phyloP scores from a whole-genome alignment of 2,329 filamentous ascomycete genomes.

The Cordyceps tenuipes region DNA sequence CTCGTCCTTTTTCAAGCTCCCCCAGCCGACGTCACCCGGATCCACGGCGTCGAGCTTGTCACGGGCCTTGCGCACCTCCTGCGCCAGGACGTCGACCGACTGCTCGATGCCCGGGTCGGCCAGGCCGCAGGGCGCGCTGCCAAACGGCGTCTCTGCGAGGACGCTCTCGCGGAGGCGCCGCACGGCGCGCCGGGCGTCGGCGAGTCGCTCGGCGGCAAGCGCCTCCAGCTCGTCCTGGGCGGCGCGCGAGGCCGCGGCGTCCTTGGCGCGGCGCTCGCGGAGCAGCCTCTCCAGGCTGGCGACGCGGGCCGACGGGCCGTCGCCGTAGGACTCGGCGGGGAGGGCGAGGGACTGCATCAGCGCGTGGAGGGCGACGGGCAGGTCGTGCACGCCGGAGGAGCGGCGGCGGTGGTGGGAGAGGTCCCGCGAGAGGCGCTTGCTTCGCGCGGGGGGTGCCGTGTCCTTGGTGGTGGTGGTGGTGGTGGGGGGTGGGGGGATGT shows the following conservation, averaged over 20 bases:
- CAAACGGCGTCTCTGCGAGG: slow-evolving; percentile 43
- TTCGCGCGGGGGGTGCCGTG: slow-evolving; percentile 24
- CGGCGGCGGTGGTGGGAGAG: slow-evolving; percentile 21
- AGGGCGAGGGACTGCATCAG: slow-evolving; percentile 42
- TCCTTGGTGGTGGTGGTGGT: neutral
- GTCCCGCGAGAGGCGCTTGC: slow-evolving; percentile 11
- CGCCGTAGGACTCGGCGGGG: slow-evolving; percentile 27
- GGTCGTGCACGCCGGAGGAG: slow-evolving; percentile 30
- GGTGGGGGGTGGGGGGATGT: slow-evolving; percentile 16
- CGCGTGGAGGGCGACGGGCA: slow-evolving; percentile 32
- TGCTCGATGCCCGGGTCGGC: slow-evolving; percentile 45
- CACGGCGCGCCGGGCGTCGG: slow-evolving; percentile 40
- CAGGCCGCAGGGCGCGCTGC: slow-evolving; percentile 28
- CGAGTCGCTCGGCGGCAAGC: slow-evolving; percentile 31
- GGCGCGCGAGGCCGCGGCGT: slow-evolving; percentile 34
- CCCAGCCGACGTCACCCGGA: slow-evolving; percentile 26
- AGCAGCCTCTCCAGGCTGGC: slow-evolving; percentile 28
- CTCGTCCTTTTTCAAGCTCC: slow-evolving; percentile 41
- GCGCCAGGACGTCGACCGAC: slow-evolving; percentile 37
- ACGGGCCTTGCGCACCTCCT: slow-evolving; percentile 35
- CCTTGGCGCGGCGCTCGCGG: slow-evolving; percentile 33
- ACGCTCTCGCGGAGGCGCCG: slow-evolving; percentile 43
- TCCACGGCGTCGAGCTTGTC: slow-evolving; percentile 32
- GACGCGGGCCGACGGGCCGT: slow-evolving; percentile 18
- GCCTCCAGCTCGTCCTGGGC: slow-evolving; percentile 44